A percentile compares a stretch with the other conserved stretches of the same genome.
Conservation (phyloP, 2,329 filamentous ascomycete species). For the Cephalotrichum gorgonifer region DNA sequence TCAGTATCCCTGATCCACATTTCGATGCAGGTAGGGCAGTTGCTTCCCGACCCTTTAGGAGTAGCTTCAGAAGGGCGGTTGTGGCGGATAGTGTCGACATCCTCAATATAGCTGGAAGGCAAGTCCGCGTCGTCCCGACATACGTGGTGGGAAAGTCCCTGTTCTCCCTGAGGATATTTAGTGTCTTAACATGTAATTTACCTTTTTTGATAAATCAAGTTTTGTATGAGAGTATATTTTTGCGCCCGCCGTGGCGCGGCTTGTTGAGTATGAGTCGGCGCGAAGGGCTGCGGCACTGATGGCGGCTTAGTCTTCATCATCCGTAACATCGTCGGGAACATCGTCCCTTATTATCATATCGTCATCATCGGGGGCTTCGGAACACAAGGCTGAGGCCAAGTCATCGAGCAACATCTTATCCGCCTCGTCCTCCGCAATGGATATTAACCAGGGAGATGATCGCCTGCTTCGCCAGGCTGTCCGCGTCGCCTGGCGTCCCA, state of each 20-base stretch:
- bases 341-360: conserved; percentile 56
- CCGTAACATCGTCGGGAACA: conserved; percentile 77
- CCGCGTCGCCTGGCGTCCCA: conserved; percentile 79
- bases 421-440: conserved; percentile 72
- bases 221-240: no score
- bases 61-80: no score
- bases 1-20: no score
- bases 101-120: no score
- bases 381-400: conserved; percentile 62
- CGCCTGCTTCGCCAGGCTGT: conserved; percentile 34
- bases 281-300: conserved; percentile 80
- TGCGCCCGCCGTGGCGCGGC: conserved; percentile 35
- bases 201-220: no score
- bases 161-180: no score
- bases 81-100: no score
- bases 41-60: no score
- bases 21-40: no score
- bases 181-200: no score
- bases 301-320: conserved; percentile 91
- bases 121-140: no score
- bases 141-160: no score
- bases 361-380: conserved; percentile 60
- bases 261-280: conserved; percentile 51
- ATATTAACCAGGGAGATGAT: conserved; percentile 31
- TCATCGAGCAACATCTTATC: conserved; percentile 89